phyloP scores from a whole-genome alignment of 352 stramenopile genomes.

The Phytophthora tentaculata region DNA sequence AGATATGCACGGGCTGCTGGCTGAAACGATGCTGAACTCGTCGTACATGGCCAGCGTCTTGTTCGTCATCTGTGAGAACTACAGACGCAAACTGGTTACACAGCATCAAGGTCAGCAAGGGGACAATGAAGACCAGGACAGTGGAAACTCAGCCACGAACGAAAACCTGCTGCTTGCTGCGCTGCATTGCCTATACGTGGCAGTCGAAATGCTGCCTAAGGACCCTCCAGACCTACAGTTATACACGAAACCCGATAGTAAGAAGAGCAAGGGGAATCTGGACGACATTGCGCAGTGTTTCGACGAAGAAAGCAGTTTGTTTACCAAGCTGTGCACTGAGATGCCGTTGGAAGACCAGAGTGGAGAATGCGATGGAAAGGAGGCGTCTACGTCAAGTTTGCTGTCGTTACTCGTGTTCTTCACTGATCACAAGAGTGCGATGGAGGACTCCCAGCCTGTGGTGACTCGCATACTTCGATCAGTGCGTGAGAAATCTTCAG shows the following conservation, averaged over 20 bases:
- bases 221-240: slow-evolving; percentile 5
- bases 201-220: slow-evolving; percentile 36
- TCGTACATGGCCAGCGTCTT: slow-evolving; percentile 50
- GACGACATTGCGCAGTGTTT: slow-evolving; percentile 44
- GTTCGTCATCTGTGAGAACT: slow-evolving; percentile 54
- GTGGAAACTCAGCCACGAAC: slow-evolving; percentile 20
- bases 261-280: slow-evolving; percentile 16
- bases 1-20: slow-evolving; percentile 42
- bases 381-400: slow-evolving; percentile 19
- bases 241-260: neutral
- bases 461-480: slow-evolving; percentile 32
- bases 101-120: slow-evolving; percentile 1
- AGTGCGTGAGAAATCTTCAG: slow-evolving; percentile 34
- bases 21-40: slow-evolving; percentile 58
- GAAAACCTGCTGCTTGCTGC: slow-evolving; percentile 68
- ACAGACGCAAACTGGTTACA: slow-evolving; percentile 17
- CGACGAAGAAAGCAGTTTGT: slow-evolving; percentile 38
- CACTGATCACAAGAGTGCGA: slow-evolving; percentile 16
- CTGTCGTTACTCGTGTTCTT: slow-evolving; percentile 38
- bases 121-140: slow-evolving; percentile 9
- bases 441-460: slow-evolving; percentile 36
- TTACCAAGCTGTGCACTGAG: slow-evolving; percentile 51
- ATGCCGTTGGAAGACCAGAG: slow-evolving; percentile 17
- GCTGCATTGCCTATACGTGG: slow-evolving; percentile 62
- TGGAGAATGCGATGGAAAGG: slow-evolving; percentile 3